Evolutionary conservation across 352 stramenopile genomes (phyloP).

Genomic region (Saprolegnia parasitica): DNA sequence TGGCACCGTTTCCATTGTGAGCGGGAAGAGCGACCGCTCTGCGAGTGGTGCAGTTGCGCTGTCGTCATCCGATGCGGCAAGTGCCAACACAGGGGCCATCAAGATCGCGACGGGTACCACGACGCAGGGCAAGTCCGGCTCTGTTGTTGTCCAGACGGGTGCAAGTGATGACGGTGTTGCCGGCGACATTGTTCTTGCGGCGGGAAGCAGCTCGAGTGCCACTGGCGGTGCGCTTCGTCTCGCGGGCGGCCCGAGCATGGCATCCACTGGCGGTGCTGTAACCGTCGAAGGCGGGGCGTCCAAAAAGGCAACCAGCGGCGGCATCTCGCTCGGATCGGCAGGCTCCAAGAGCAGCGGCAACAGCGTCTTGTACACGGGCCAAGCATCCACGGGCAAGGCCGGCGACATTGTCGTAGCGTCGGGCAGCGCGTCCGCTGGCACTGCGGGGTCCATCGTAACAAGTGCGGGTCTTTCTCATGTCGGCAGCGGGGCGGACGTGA

Average conservation of each 20-base stretch:
- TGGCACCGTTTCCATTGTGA: slow-evolving; percentile 25
- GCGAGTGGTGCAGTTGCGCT: slow-evolving; percentile 27
- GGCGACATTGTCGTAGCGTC: slow-evolving; percentile 44
- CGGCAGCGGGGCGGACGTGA: slow-evolving; percentile 41
- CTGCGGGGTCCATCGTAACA: slow-evolving; percentile 42
- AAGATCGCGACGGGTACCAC: slow-evolving; percentile 1
- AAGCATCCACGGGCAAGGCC: slow-evolving; percentile 37
- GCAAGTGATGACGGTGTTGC: not conserved
- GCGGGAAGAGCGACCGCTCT: slow-evolving; percentile 19
- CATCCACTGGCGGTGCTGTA: slow-evolving; percentile 44
- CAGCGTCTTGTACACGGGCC: slow-evolving; percentile 37
- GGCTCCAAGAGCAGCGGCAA: slow-evolving; percentile 37
- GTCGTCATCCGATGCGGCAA: not conserved
- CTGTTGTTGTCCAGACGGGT: slow-evolving; percentile 19
- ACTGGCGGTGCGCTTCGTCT: slow-evolving; percentile 39
- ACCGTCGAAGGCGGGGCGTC: slow-evolving; percentile 43
- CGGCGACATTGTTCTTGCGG: slow-evolving; percentile 24
- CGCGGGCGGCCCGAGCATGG: slow-evolving; percentile 38
- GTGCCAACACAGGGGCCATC: not conserved
- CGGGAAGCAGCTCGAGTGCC: slow-evolving; percentile 12
- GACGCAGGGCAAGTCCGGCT: slow-evolving; percentile 2
- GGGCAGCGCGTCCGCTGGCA: slow-evolving; percentile 38
- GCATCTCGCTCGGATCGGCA: slow-evolving; percentile 39
- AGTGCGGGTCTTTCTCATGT: slow-evolving; percentile 39
- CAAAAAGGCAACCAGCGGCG: slow-evolving; percentile 39